Conservation (phyloP, 2,329 filamentous ascomycete genomes). For the Fusarium clavum region DNA sequence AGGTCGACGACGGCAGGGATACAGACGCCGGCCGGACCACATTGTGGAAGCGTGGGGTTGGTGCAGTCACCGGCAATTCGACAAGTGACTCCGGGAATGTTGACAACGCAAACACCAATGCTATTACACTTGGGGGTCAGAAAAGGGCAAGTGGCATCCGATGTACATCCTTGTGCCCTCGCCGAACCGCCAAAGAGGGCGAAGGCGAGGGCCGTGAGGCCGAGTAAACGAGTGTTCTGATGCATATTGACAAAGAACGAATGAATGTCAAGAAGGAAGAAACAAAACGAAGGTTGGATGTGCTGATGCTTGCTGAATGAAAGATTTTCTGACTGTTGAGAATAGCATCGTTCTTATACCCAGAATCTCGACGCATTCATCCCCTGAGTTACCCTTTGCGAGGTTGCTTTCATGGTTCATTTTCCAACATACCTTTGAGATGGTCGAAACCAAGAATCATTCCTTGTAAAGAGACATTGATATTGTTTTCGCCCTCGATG, state of each 20-base stretch:
- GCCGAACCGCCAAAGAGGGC: background rate
- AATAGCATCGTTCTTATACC: background rate
- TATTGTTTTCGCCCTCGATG: background rate
- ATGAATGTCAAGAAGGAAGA: background rate
- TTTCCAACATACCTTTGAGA: background rate
- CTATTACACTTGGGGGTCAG: background rate
- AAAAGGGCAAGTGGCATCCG: background rate
- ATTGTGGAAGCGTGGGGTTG: too few species aligned
- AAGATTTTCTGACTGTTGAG: fast-evolving
- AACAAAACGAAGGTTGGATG: background rate
- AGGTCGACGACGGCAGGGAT: background rate
- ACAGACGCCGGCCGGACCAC: background rate
- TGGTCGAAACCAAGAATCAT: background rate
- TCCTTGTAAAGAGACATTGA: background rate
- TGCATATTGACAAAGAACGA: background rate
- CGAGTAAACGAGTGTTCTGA: background rate
- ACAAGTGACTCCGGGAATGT: background rate
- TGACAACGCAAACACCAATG: background rate
- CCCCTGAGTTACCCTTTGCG: background rate
- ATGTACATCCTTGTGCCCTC: background rate
- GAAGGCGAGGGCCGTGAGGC: background rate
- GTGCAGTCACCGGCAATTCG: too few species aligned
- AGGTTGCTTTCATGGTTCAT: background rate
- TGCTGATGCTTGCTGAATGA: background rate
- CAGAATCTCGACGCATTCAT: too few species aligned